These are phyloP conservation scores for Dioszegia hungarica DNA, from an alignment of 768 basidiomycete genomes.

Conservation along the genomic window DNA sequence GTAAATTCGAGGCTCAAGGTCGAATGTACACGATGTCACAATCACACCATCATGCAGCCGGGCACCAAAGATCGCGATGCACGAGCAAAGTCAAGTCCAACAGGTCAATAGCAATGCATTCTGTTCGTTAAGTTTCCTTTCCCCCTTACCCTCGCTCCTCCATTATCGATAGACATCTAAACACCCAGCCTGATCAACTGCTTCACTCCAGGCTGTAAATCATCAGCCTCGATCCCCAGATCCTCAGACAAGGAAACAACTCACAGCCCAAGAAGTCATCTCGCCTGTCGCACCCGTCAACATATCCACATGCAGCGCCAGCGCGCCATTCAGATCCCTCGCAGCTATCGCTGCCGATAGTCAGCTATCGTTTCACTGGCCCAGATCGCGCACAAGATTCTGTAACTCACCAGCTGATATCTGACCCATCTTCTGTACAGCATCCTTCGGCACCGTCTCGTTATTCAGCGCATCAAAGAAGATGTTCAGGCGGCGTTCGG, in stretches of 20 bases:
- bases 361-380: background rate
- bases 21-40: no score
- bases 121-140: background rate
- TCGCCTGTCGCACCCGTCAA: conserved; percentile 77
- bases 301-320: conserved; percentile 79
- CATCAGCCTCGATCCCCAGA: conserved; percentile 34
- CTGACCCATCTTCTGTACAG: conserved; percentile 66
- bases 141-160: background rate
- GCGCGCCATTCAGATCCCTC: conserved; percentile 68
- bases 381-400: no score
- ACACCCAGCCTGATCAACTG: conserved; percentile 60
- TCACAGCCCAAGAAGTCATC: conserved; percentile 53
- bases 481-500: conserved; percentile 76
- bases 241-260: conserved; percentile 11
- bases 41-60: no score
- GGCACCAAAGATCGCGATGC: no score
- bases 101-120: background rate
- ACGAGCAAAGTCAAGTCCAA: no score
- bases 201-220: conserved; percentile 89
- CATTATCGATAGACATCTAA: no score
- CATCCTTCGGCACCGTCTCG: conserved; percentile 66
- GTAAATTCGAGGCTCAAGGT: no score
- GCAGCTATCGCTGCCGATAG: conserved; percentile 70
- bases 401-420: conserved; percentile 66
- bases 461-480: conserved; percentile 92